Base-by-base conservation (phyloP, 768 basidiomycete species). In the Mycena rosella region DNA sequence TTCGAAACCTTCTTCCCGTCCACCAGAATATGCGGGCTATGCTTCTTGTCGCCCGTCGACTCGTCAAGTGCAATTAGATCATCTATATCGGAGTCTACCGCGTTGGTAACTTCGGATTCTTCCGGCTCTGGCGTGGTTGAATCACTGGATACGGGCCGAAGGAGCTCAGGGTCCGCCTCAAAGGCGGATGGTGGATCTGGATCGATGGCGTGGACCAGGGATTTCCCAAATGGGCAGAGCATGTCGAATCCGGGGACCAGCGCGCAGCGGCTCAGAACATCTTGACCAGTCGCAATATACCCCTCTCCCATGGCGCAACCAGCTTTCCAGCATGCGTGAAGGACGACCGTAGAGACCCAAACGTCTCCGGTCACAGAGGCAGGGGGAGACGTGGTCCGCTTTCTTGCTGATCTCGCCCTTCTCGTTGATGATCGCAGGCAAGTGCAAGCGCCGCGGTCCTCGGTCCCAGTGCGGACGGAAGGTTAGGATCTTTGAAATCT, bases 381-480 rank as follows among this genome's bases (percentile, higher is more conserved):
- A n/a, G 5, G 81, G 81, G 22, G 76, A 77, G 38, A 82, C 73
- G 52, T 83, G 81, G 68, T 83, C 81, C 14, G 72, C 71, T 1
- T 57, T 53, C 8, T 67, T 36, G 5, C 68, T 68, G 17, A 80
- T 68, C 9, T 71, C 62, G 5, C 65, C 71, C n/a, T 75, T 73
- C 14, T 73, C 70, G 20, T 75, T 64, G 1, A 80, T 58, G 1
- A 67, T 26, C 2, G 71, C 64, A 13, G 77, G 78, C 0, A 82
- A 69, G 56, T 76, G 75, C 4, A 84, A 74, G 0, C 78, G 75
- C 5, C 76, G 76, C n/a, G 81, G 79, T 7, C 73, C 47, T 1
- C 74, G 70, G 58, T 83, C 83, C 81, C 82, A 84, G 3, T 83
- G 68, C 1, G 81, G 81, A 62, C 79, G 72, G 54, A 75, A 63